Percentiles rank a stretch among this genome's conserved stretches.
These are phyloP conservation scores for Cutaneotrichosporon sp. DNA, from an alignment of 1,284 basidiomycete species.

Conservation along the genomic window DNA sequence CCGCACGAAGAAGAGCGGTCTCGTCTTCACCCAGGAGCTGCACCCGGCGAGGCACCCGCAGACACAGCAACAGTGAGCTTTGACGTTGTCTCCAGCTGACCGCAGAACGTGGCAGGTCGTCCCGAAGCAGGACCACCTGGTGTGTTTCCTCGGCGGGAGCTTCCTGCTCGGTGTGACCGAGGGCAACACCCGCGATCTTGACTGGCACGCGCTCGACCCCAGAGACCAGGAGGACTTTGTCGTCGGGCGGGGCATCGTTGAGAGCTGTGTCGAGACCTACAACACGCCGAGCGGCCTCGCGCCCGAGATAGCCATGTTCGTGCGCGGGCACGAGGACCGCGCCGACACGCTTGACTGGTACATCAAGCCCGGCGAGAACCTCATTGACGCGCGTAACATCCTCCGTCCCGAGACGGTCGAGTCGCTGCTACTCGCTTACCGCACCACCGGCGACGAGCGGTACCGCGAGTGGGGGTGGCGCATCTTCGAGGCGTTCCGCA, in stretches of 20 bases:
- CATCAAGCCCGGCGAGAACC: slow-evolving; percentile 64
- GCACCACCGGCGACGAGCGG: slow-evolving; percentile 76
- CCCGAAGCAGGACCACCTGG: slow-evolving; percentile 93
- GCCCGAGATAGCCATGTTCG: slow-evolving; percentile 80
- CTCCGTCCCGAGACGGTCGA: slow-evolving; percentile 94
- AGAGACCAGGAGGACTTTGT: slow-evolving; percentile 74
- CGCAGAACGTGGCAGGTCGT: slow-evolving; percentile 67
- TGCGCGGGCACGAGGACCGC: slow-evolving; percentile 52
- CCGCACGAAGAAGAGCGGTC: slow-evolving; percentile 60
- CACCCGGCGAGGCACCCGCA: slow-evolving; percentile 42
- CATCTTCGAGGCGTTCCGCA: slow-evolving; percentile 87
- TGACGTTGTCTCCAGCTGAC: slow-evolving; percentile 12
- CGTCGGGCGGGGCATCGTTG: slow-evolving; percentile 75
- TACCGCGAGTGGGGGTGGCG: slow-evolving; percentile 86
- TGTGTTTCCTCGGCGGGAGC: slow-evolving; percentile 90
- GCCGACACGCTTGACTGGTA: slow-evolving; percentile 72
- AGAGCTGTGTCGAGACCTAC: slow-evolving; percentile 86
- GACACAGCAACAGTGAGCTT: slow-evolving; percentile 43
- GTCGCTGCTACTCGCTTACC: slow-evolving; percentile 82
- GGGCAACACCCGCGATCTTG: slow-evolving; percentile 58
- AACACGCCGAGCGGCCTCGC: slow-evolving; percentile 80
- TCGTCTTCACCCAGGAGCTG: slow-evolving; percentile 83
- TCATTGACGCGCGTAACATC: slow-evolving; percentile 85
- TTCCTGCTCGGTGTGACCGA: slow-evolving; percentile 86
- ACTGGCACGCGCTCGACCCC: slow-evolving; percentile 55